Evolutionary conservation across 768 basidiomycete species (phyloP).

Genomic region (Collybia nuda): DNA sequence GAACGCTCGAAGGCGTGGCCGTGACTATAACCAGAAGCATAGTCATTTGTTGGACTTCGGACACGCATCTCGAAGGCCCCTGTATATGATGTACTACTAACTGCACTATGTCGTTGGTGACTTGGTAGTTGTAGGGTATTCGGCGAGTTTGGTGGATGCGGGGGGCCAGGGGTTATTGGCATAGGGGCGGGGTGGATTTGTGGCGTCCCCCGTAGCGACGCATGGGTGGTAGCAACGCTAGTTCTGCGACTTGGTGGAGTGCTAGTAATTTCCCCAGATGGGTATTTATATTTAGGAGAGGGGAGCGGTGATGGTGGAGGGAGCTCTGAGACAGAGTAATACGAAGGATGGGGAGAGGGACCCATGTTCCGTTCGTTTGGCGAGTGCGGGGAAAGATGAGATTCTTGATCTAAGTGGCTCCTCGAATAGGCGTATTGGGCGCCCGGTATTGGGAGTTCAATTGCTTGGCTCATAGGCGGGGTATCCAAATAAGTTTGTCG

Average conservation of each 20-base stretch:
- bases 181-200: slow-evolving; percentile 16
- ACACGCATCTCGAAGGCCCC: slow-evolving; percentile 39
- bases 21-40: slow-evolving; percentile 5
- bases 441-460: slow-evolving; percentile 24
- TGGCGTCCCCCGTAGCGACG: slow-evolving; percentile 15
- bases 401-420: slow-evolving; percentile 15
- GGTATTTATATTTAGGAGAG: slow-evolving; percentile 44
- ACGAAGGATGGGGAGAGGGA: slow-evolving; percentile 50
- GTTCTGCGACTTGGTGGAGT: slow-evolving; percentile 41
- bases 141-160: slow-evolving; percentile 20
- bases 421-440: slow-evolving; percentile 23
- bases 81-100: slow-evolving; percentile 2
- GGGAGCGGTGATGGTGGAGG: slow-evolving; percentile 63
- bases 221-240: slow-evolving; percentile 31
- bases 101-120: slow-evolving; percentile 1
- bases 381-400: slow-evolving; percentile 26
- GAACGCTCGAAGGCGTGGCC: slow-evolving; percentile 26
- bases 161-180: slow-evolving; percentile 23
- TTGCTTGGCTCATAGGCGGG: slow-evolving; percentile 37
- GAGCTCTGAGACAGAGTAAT: slow-evolving; percentile 70
- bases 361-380: slow-evolving; percentile 18
- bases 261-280: slow-evolving; percentile 45
- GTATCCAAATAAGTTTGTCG: slow-evolving; percentile 45
- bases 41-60: slow-evolving; percentile 26
- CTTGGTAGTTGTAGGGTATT: slow-evolving; percentile 14